These are phyloP conservation scores for Wallacemonas collosoma DNA, from an alignment of 208 protist species.

Conservation along the genomic window DNA sequence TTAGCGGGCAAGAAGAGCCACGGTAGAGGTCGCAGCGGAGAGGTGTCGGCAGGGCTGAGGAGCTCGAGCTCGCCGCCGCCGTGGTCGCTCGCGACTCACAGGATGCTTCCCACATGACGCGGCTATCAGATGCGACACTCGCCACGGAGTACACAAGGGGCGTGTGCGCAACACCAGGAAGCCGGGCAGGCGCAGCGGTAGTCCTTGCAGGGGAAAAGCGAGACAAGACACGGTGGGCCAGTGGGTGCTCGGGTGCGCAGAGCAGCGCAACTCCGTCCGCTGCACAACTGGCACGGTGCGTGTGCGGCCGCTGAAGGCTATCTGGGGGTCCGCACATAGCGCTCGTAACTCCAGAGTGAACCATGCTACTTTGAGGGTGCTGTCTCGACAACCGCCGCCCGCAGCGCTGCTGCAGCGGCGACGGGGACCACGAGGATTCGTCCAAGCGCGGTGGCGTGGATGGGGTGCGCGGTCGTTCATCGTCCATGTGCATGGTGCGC, in stretches of 20 bases:
- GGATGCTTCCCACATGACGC: neutral
- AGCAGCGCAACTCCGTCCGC: too few species aligned
- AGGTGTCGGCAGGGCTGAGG: neutral
- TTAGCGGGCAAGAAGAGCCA: neutral
- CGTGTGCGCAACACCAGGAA: neutral
- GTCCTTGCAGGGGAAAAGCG: too few species aligned
- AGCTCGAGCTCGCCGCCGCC: neutral
- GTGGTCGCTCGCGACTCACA: neutral
- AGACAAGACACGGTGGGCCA: too few species aligned
- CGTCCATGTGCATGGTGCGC: too few species aligned
- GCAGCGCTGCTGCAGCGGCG: constrained; percentile 4
- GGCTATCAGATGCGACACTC: neutral
- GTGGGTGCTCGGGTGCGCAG: too few species aligned
- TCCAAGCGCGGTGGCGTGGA: neutral
- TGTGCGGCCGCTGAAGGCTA: too few species aligned
- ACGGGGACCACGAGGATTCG: neutral
- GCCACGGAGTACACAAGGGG: neutral
- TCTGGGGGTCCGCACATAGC: too few species aligned
- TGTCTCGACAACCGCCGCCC: neutral
- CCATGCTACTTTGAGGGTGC: neutral
- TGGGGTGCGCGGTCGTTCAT: too few species aligned
- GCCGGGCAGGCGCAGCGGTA: too few species aligned
- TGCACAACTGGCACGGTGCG: too few species aligned
- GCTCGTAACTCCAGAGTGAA: too few species aligned
- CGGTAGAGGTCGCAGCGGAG: neutral